phyloP scores from a whole-genome alignment of 2,329 filamentous ascomycete genomes.

The Endoconidiophora laricicola region DNA sequence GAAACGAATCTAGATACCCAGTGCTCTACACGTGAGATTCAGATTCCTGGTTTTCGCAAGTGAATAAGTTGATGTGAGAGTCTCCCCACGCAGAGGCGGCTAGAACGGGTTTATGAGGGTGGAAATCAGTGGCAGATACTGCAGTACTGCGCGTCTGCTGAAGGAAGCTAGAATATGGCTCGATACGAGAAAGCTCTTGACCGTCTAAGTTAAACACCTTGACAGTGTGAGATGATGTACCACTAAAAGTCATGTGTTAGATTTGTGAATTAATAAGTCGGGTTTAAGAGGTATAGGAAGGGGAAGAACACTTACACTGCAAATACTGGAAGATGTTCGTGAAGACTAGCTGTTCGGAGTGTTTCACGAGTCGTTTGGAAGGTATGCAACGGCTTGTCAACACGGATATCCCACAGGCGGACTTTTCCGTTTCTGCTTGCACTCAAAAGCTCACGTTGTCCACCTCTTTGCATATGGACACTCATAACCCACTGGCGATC shows the following conservation, averaged over 20 bases:
- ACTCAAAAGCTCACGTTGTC: constrained; percentile 76
- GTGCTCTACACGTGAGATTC: constrained; percentile 8
- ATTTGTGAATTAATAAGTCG: neutral
- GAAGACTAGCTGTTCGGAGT: constrained; percentile 72
- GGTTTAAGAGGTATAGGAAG: neutral
- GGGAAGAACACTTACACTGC: constrained; percentile 50
- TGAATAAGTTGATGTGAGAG: constrained; percentile 78
- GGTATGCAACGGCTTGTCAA: constrained; percentile 58
- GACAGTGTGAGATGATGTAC: constrained; percentile 72
- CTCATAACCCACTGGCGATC: constrained; percentile 85
- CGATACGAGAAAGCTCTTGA: constrained; percentile 60
- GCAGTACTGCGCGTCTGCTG: constrained; percentile 65
- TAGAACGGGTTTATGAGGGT: constrained; percentile 84
- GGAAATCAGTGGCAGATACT: constrained; percentile 81
- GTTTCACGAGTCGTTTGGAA: constrained; percentile 62
- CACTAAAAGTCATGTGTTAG: constrained; percentile 32
- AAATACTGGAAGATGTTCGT: constrained; percentile 94
- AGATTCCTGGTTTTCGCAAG: constrained; percentile 38
- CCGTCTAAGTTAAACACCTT: constrained; percentile 87
- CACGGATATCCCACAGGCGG: constrained; percentile 88
- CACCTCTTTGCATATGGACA: constrained; percentile 91
- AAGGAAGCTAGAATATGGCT: constrained; percentile 81
- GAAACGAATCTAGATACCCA: constrained; percentile 8
- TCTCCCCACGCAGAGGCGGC: constrained; percentile 77
- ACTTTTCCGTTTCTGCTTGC: constrained; percentile 88